Evolutionary conservation across 1,284 basidiomycete species (phyloP).

Genomic region (Marasmius fiardii): DNA sequence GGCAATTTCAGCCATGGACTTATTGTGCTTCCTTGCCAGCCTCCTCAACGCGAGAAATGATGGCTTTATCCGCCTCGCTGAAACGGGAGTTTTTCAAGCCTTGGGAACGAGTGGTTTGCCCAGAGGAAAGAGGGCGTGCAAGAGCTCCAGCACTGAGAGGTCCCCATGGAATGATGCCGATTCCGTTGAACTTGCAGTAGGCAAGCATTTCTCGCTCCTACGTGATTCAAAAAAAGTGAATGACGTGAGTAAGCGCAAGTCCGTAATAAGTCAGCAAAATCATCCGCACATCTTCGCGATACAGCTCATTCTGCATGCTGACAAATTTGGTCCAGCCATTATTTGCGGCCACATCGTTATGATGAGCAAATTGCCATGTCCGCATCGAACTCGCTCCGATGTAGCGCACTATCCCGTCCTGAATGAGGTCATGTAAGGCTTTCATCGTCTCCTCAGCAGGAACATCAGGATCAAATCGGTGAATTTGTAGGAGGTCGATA

Average conservation of each 20-base stretch:
- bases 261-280: too few relatives aligned
- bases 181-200: constrained; percentile 19
- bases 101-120: background rate
- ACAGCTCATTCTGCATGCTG: constrained; percentile 14
- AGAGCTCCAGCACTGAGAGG: constrained; percentile 16
- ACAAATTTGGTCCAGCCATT: constrained; percentile 29
- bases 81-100: constrained; percentile 27
- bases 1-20: constrained; percentile 10
- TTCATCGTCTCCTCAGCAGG: constrained; percentile 37
- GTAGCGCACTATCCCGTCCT: constrained; percentile 30
- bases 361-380: constrained; percentile 38
- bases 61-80: constrained; percentile 3
- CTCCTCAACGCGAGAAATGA: constrained; percentile 8
- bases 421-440: too few relatives aligned
- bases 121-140: constrained; percentile 30
- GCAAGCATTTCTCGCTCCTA: constrained; percentile 21
- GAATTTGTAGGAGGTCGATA: constrained; percentile 45
- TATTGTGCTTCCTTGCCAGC: background rate
- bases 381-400: constrained; percentile 42
- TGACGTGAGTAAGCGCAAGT: too few relatives aligned
- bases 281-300: constrained; percentile 33
- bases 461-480: constrained; percentile 33
- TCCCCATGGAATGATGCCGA: constrained; percentile 20
- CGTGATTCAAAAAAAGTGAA: background rate
- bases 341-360: constrained; percentile 32